Conservation (phyloP, 768 basidiomycete genomes). For the Russula emetica region DNA sequence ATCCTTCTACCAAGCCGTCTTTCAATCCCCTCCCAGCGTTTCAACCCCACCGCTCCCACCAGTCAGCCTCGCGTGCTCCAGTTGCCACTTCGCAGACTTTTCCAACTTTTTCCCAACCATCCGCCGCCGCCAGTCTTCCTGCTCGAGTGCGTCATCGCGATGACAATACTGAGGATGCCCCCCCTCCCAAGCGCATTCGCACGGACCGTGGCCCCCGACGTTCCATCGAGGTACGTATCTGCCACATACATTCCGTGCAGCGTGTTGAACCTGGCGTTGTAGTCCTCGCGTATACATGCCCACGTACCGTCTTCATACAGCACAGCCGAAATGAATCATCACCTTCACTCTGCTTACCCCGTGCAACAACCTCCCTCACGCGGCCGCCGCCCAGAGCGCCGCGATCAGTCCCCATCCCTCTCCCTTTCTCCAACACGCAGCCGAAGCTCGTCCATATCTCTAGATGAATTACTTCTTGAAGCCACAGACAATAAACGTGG, state of each 20-base stretch:
- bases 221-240: slow-evolving; percentile 31
- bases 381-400: slow-evolving; percentile 28
- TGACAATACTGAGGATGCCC: slow-evolving; percentile 43
- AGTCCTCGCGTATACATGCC: slow-evolving; percentile 29
- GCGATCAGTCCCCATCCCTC: slow-evolving; percentile 28
- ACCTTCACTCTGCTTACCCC: slow-evolving; percentile 32
- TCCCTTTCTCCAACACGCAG: slow-evolving; percentile 40
- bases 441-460: slow-evolving; percentile 35
- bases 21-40: slow-evolving; percentile 21
- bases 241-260: slow-evolving; percentile 1
- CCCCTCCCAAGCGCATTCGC: slow-evolving; percentile 49
- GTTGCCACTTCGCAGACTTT: slow-evolving; percentile 30
- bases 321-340: slow-evolving; percentile 26
- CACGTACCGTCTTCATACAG: slow-evolving; percentile 28
- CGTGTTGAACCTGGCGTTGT: slow-evolving; percentile 12
- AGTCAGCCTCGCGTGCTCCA: slow-evolving; percentile 6
- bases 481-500: slow-evolving; percentile 38
- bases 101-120: slow-evolving; percentile 39
- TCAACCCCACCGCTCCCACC: slow-evolving; percentile 19
- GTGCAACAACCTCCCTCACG: slow-evolving; percentile 28
- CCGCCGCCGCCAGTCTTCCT: slow-evolving; percentile 38
- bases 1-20: slow-evolving; percentile 21
- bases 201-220: slow-evolving; percentile 38
- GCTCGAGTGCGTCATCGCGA: slow-evolving; percentile 44
- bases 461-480: slow-evolving; percentile 49